These are phyloP conservation scores for Casuarina cunninghamiana DNA, from an alignment of 306 rosid species.

Conservation along the genomic window DNA sequence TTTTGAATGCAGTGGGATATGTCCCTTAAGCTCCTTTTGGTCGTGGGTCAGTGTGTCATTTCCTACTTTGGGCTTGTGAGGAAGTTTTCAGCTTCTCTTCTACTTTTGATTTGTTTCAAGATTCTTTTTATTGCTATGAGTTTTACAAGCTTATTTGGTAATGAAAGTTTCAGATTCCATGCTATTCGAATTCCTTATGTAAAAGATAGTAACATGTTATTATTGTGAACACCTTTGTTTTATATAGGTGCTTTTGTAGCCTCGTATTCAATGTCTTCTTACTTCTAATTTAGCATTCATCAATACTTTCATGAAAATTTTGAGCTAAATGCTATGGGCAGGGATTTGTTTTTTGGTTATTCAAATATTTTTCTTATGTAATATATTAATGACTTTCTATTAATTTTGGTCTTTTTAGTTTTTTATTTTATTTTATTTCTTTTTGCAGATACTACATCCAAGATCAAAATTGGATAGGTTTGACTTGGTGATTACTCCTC, in stretches of 20 bases:
- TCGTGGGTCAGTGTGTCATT: background rate
- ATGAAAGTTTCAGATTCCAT: background rate
- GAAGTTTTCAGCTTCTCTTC: background rate
- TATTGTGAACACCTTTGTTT: background rate
- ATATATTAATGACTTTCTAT: background rate
- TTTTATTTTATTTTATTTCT: background rate
- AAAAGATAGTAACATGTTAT: background rate
- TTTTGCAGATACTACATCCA: slow-evolving; percentile 69
- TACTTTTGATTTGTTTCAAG: background rate
- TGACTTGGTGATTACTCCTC: slow-evolving; percentile 88
- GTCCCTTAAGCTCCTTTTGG: background rate
- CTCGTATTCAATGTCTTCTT: background rate
- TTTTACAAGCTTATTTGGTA: background rate
- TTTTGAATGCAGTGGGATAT: background rate
- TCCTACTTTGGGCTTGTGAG: background rate
- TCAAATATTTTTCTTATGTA: background rate
- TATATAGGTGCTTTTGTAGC: background rate
- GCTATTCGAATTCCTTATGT: background rate
- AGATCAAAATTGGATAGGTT: slow-evolving; percentile 74
- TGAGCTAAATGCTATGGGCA: background rate
- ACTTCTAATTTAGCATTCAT: background rate
- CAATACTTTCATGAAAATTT: background rate
- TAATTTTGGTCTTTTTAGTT: background rate
- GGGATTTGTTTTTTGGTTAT: background rate
- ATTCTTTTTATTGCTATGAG: background rate